A percentile compares a stretch with the other conserved stretches of the same genome.
Conservation (phyloP, 2,329 filamentous ascomycete genomes). For the Neonectria sp. region DNA sequence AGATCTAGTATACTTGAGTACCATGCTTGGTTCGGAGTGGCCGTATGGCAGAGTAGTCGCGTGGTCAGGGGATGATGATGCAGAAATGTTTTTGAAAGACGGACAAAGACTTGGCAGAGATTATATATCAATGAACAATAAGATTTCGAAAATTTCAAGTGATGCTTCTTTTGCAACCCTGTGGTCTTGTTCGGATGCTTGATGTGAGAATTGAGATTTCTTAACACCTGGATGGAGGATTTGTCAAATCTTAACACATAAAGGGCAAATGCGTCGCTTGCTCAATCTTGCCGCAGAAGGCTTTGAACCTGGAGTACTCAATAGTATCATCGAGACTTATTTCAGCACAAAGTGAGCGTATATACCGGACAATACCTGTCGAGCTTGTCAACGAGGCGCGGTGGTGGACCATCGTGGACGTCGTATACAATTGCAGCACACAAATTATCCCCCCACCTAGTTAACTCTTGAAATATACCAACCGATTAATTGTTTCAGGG, state of each 20-base stretch:
- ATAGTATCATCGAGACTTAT: not conserved
- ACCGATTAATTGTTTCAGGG: too few species aligned
- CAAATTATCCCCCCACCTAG: not conserved
- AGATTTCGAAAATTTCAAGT: not conserved
- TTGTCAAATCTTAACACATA: not conserved
- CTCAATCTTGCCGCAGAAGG: not conserved
- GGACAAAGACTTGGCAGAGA: not conserved
- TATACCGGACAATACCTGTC: not conserved
- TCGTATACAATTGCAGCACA: not conserved
- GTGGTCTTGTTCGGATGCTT: not conserved
- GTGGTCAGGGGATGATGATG: not conserved
- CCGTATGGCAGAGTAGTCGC: not conserved
- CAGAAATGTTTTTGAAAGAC: not conserved
- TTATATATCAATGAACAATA: not conserved
- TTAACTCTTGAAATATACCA: too few species aligned
- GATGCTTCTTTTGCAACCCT: not conserved
- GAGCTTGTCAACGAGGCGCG: not conserved
- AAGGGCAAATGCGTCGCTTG: not conserved
- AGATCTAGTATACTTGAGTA: conserved; percentile 6
- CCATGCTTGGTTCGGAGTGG: not conserved
- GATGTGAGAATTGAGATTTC: not conserved
- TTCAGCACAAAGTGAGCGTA: not conserved
- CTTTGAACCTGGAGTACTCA: too few species aligned
- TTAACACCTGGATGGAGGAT: not conserved
- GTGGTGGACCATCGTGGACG: not conserved